These are phyloP conservation scores for Ilyonectria robusta DNA, from an alignment of 2,329 filamentous ascomycete species.

Conservation along the genomic window DNA sequence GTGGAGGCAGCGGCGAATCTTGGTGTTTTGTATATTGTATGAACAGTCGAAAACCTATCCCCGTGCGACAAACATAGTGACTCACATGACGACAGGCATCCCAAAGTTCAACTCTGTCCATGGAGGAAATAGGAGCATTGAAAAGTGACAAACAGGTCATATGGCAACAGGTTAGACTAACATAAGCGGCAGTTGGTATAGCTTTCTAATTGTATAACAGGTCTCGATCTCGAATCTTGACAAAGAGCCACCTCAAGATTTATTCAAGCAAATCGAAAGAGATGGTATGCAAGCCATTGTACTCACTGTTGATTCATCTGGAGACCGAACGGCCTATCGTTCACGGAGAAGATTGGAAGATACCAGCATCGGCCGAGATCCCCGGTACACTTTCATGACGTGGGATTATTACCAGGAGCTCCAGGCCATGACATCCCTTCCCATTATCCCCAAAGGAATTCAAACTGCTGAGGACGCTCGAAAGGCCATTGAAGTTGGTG, in stretches of 20 bases:
- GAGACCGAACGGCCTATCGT: conserved; percentile 36
- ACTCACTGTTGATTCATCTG: too few species aligned
- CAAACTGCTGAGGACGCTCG: conserved; percentile 52
- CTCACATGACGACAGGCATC: background rate
- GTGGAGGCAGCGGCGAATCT: conserved; percentile 61
- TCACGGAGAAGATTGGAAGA: conserved; percentile 39
- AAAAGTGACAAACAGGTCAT: too few species aligned
- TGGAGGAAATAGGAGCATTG: too few species aligned
- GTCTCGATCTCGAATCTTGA: too few species aligned
- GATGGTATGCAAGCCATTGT: too few species aligned
- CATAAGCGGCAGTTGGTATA: too few species aligned
- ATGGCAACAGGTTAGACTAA: too few species aligned
- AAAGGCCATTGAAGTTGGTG: conserved; percentile 44
- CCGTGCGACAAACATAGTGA: too few species aligned
- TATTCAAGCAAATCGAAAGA: too few species aligned
- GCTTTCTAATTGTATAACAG: too few species aligned
- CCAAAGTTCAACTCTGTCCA: conserved; percentile 47
- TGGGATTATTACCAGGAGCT: conserved; percentile 53
- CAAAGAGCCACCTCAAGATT: too few species aligned
- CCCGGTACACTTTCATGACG: background rate
- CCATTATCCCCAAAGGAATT: conserved; percentile 56
- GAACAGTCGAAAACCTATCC: too few species aligned
- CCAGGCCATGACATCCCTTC: conserved; percentile 49
- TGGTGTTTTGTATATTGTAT: conserved; percentile 62
- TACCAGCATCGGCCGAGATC: conserved; percentile 6